phyloP scores from a whole-genome alignment of 768 basidiomycete genomes.

The Pulveroboletus sp. region DNA sequence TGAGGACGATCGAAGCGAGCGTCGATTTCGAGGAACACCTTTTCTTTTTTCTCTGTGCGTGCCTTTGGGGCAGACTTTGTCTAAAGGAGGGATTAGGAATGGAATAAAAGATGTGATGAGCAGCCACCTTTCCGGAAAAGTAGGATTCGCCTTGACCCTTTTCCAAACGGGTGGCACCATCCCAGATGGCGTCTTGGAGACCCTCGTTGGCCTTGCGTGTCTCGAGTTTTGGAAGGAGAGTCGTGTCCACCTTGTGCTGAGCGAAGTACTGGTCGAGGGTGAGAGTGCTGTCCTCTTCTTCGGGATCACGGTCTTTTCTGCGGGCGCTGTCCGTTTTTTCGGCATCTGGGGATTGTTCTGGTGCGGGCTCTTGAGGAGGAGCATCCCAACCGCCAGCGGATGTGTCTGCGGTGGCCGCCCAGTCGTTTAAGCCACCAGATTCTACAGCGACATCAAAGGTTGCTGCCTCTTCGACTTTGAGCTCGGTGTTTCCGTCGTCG shows the following conservation, averaged over 20 bases:
- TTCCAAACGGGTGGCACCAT: constrained; percentile 62
- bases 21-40: constrained; percentile 90
- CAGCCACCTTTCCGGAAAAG: constrained; percentile 83
- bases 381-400: constrained; percentile 39
- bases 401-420: constrained; percentile 31
- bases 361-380: constrained; percentile 21
- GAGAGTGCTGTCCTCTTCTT: constrained; percentile 92
- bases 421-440: constrained; percentile 29
- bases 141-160: constrained; percentile 72
- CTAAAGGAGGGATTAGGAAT: constrained; percentile 37
- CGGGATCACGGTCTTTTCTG: constrained; percentile 57
- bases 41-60: constrained; percentile 82
- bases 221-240: constrained; percentile 76
- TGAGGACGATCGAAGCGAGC: constrained; percentile 81
- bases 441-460: constrained; percentile 66
- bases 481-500: constrained; percentile 81
- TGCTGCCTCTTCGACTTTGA: constrained; percentile 77
- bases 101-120: background rate
- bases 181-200: constrained; percentile 64
- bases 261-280: constrained; percentile 93
- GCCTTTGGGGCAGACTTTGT: constrained; percentile 62
- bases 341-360: constrained; percentile 35
- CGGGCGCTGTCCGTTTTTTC: constrained; percentile 38
- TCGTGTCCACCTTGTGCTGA: constrained; percentile 62
- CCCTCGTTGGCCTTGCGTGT: constrained; percentile 77